Base-by-base conservation (phyloP, 495 filamentous ascomycete genomes). In the Glutinoglossum americanum region DNA sequence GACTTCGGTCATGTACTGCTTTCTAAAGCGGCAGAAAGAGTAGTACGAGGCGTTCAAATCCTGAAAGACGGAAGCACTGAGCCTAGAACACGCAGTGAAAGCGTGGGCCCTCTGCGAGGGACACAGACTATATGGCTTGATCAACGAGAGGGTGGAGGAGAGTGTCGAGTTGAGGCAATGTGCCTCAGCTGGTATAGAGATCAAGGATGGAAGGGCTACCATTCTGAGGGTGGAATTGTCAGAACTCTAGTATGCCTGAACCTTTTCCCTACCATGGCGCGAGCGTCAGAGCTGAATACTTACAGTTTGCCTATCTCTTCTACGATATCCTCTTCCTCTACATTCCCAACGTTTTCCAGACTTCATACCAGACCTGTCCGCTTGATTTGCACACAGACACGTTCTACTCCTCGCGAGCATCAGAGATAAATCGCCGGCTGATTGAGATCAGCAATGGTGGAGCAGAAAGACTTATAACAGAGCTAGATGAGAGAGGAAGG, bases 341-440 rank as follows among this genome's bases (percentile, higher is more conserved):
- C 69, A 76, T 96, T 28, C 89, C 92, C 25, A 95, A 95, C 62
- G 90, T 97, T 61, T 98, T 97, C 70, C 88, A 97, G 65, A 98
- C 90, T 3, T 74, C 83, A 5, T 98, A 83, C 67, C 92, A 98
- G 65, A 94, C 87, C 0, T 93, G 87, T 63, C 92, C 92, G 0
- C 73, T 98, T 15, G 92, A 98, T 65, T 74, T 98, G 8, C 83
- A 90, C 66, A 95, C 89, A 3, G 92, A 96, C 69, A 82, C 87
- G 19, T 98, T 98, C 73, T 97, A 87, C 64, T 80, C 86, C 0
- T 78, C 80, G 33, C 78, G 92, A 8, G 79, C 82, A 26, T 86
- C 82, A 4, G 89, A 94, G 69, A 94, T 97, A 64, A 93, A 95
- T 67, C 80, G 81, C 63, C 82, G 89, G 21, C 74, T 97, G 3